Conservation (phyloP, 1,139 yeast species). For the Taphrina confusa region DNA sequence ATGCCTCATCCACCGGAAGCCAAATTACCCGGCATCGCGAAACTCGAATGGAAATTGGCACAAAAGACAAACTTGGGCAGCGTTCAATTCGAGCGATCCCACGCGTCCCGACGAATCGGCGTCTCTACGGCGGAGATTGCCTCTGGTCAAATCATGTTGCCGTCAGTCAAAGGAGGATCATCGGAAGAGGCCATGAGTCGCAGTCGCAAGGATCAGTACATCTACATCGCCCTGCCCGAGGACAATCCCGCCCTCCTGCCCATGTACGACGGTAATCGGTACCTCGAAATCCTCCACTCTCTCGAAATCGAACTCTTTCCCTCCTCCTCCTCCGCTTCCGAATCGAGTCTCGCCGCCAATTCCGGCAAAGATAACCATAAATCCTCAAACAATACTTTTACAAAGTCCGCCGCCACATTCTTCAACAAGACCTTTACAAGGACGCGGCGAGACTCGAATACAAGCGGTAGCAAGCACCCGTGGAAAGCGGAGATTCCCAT, state of each 20-base stretch:
- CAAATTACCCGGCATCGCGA: conserved; percentile 23
- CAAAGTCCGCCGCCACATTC: conserved; percentile 12
- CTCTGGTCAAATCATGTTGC: conserved; percentile 13
- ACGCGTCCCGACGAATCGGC: conserved; percentile 2
- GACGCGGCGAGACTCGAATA: background rate
- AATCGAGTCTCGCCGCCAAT: background rate
- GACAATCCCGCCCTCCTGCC: conserved; percentile 22
- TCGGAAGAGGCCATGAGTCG: conserved; percentile 31
- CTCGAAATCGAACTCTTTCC: conserved; percentile 29
- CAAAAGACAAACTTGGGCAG: conserved; percentile 16
- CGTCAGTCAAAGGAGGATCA: conserved; percentile 7
- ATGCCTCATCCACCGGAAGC: conserved; percentile 35
- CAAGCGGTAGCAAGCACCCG: background rate
- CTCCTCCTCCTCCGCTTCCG: background rate
- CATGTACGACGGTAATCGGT: conserved; percentile 32
- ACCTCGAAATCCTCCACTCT: conserved; percentile 26
- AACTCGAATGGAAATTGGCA: conserved; percentile 27
- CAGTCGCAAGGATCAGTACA: conserved; percentile 30
- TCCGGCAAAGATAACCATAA: background rate
- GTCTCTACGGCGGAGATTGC: conserved; percentile 16
- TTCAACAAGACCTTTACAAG: conserved; percentile 9
- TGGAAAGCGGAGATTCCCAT: conserved; percentile 31
- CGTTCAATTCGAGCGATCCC: background rate
- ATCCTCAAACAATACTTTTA: background rate
- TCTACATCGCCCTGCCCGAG: conserved; percentile 32